Base-by-base conservation (phyloP, 148 eudicot genomes). In the Tetragonia tetragonoides region DNA sequence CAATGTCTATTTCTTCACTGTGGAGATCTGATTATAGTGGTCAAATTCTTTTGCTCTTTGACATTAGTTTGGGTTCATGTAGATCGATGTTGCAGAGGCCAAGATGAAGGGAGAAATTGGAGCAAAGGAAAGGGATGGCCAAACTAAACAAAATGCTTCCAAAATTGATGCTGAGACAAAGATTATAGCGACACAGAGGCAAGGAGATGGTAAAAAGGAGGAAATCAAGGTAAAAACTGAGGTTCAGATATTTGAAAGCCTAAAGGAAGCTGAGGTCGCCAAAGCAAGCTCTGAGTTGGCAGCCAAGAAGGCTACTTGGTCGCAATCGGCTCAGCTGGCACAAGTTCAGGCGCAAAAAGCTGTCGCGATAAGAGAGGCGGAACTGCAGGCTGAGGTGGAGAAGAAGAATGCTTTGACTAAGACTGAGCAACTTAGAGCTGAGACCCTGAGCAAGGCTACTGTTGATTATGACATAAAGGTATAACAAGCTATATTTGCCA, bases 391-490 rank as follows among this genome's bases (percentile, higher is more conserved):
- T 20, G 81, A 84, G 74, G 81, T 84, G 42, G 87, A 84, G 76
- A 81, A 38, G 77, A 86, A 81, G 87, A 86, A 84, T 67, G 87
- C 87, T 7, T 4, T 81, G 59, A 82, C 89, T 1, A 73, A 59
- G 68, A 82, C 86, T 24, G 89, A 86, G 80, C 75, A 86, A 68
- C 85, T 86, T 15, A 84, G 81, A 78, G 89, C 89, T 40, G 87
- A 86, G 65, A 74, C 73, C 17, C 77, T 86, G 59, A 86, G 89
- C 49, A 81, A 79, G 65, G 89, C 87, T 20, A 86, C 85, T 49
- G 89, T 86, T 34, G 83, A 84, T 11, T 86, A 81, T 71, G 89
- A 84, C 68, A 86, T 83, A 21, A 84, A 84, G 87, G 87, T 86
- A 79, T 70, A 21, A 10, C 37, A 37, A 24, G 7, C 3, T 42